A percentile compares a stretch with the other conserved stretches of the same genome.
Evolutionary conservation across 1,284 basidiomycete species (phyloP).

Genomic region (Trametes versicolor): DNA sequence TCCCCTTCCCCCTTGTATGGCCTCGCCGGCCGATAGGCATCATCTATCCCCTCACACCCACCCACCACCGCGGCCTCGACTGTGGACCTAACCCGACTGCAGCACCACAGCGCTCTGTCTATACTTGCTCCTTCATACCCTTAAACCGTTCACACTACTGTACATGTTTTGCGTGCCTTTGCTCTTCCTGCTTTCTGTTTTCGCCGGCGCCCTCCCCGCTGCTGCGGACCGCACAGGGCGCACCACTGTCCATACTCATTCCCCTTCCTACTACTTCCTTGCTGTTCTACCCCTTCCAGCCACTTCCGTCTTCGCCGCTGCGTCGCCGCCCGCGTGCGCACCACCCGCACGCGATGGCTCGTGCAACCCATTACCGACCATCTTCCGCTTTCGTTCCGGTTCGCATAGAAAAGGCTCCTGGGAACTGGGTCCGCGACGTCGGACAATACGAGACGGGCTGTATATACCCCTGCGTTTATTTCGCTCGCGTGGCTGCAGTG

Average conservation of each 20-base stretch:
- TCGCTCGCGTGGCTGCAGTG: neutral
- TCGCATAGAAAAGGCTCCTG: conserved; percentile 1
- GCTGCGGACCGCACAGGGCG: neutral
- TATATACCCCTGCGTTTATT: conserved; percentile 10
- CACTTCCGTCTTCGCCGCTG: neutral
- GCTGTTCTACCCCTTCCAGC: neutral
- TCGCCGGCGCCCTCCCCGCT: neutral
- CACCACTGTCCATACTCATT: neutral
- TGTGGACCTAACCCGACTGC: no score
- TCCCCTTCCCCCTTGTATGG: conserved; percentile 9
- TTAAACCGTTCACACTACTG: conserved; percentile 6
- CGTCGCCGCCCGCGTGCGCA: neutral
- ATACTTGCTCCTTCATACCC: conserved; percentile 11
- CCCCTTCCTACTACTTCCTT: neutral
- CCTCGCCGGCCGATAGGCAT: conserved; percentile 31
- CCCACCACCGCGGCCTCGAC: neutral
- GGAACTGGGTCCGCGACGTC: neutral
- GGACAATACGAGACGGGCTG: conserved; percentile 11
- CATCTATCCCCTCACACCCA: neutral
- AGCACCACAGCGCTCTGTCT: conserved; percentile 1
- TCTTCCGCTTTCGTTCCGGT: neutral
- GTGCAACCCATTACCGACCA: neutral
- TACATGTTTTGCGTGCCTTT: conserved; percentile 14
- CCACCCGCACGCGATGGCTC: no score
- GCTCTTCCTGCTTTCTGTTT: neutral